Base-by-base conservation (phyloP, 208 protist genomes). In the Wallacemonas sp. region DNA sequence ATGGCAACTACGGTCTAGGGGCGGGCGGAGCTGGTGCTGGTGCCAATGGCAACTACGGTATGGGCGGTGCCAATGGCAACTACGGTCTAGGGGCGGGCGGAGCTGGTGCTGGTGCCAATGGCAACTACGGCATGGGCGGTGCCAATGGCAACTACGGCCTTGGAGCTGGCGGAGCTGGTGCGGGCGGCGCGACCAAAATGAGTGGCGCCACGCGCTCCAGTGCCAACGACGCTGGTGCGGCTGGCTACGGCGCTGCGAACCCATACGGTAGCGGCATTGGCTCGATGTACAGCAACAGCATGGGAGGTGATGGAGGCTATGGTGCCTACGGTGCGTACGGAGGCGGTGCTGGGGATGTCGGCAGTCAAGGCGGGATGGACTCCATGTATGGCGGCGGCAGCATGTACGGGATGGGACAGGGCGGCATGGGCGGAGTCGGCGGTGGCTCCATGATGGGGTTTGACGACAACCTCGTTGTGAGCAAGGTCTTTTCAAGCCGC, bases 401-500 rank as follows among this genome's bases (percentile, higher is more conserved):
- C 56, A 74, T 86, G 70, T 77, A 80, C 54, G 69, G 72, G 17
- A 46, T 19, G n/a, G 54, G n/a, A n/a, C n/a, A n/a, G n/a, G n/a
- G 67, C 11, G 67, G 49, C 46, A 72, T 49, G 24, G 65, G 38
- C 38, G 59, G 60, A 6, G n/a, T n/a, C n/a, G n/a, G n/a, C n/a
- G n/a, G n/a, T n/a, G n/a, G n/a, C n/a, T 38, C 28, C 21, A 75
- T 75, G 72, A 77, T 74, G 71, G 66, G 64, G 0, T 70, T 70
- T 45, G 75, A 70, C 49, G 80, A 83, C 55, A 53, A 77, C 59
- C 77, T 87, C 42, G 38, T 80, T 21, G 82, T 82, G 58, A 85
- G 75, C 22, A 93, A 90, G 68, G 34, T 90, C 22, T 93, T 93
- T 63, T 77, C 79, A 27, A 89, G 82, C 47, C 86, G 86, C 21